These are phyloP conservation scores for Coniochaeta ligniaria DNA, from an alignment of 2,329 filamentous ascomycete species.

Conservation along the genomic window DNA sequence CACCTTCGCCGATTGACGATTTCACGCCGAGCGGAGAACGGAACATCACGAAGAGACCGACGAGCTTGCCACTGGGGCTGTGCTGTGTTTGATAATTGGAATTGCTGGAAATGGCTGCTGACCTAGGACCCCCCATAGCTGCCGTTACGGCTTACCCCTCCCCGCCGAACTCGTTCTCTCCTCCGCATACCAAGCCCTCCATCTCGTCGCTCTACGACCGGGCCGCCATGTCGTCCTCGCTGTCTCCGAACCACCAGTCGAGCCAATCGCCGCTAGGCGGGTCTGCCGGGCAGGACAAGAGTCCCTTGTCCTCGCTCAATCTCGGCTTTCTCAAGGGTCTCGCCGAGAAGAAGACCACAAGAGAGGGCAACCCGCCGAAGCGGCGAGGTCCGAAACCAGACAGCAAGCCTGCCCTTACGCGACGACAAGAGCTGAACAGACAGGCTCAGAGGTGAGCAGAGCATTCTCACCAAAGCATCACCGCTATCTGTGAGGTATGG, in stretches of 20 bases:
- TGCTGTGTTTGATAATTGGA: conserved; percentile 1
- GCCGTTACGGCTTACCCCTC: conserved; percentile 22
- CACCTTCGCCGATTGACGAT: background rate
- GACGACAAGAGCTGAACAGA: conserved; percentile 87
- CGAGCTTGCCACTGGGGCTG: background rate
- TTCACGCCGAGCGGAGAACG: background rate
- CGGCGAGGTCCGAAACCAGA: conserved; percentile 92
- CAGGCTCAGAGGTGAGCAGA: conserved; percentile 81
- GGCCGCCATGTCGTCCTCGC: conserved; percentile 37
- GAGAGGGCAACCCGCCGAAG: conserved; percentile 84
- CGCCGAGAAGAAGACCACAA: conserved; percentile 68
- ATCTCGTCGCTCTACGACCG: conserved; percentile 23
- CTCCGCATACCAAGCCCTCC: conserved; percentile 14
- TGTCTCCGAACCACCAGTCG: conserved; percentile 30
- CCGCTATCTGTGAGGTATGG: conserved; percentile 3
- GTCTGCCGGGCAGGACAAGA: conserved; percentile 22
- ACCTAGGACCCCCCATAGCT: conserved; percentile 21
- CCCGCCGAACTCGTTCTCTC: conserved; percentile 23
- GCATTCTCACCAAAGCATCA: conserved; percentile 6
- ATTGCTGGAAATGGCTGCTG: conserved; percentile 19
- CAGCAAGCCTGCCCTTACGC: conserved; percentile 86
- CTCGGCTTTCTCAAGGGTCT: conserved; percentile 60
- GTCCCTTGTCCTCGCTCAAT: conserved; percentile 38
- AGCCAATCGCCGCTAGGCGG: conserved; percentile 16
- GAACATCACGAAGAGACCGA: background rate